Conservation (phyloP, 257 asterid species). For the Lithospermum erythrorhizon region DNA sequence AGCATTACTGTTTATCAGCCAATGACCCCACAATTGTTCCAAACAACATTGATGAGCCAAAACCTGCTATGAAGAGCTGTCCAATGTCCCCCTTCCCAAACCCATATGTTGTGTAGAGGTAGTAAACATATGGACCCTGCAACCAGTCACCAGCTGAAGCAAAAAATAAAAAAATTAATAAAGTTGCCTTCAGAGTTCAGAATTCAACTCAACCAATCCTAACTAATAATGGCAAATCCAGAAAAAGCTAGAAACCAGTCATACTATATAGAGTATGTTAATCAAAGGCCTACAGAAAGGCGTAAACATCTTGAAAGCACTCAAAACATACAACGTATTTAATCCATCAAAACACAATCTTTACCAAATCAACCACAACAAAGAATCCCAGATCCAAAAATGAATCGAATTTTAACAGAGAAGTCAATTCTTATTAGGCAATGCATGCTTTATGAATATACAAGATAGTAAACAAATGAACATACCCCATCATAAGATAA, state of each 20-base stretch:
- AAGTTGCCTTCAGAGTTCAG: neutral
- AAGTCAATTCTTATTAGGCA: too few relatives aligned
- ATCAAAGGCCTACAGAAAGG: too few relatives aligned
- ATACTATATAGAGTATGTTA: neutral
- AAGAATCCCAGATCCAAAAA: too few relatives aligned
- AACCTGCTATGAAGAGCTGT: constrained; percentile 44
- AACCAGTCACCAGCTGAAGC: constrained; percentile 47
- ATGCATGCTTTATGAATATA: too few relatives aligned
- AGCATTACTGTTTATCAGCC: constrained; percentile 40
- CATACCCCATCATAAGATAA: constrained; percentile 75
- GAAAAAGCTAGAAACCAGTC: neutral
- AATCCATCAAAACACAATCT: too few relatives aligned
- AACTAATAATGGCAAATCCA: too few relatives aligned
- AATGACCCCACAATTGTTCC: constrained; percentile 49
- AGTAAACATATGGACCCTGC: constrained; percentile 48
- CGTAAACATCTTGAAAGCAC: neutral
- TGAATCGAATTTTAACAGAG: too few relatives aligned
- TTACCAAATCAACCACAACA: too few relatives aligned
- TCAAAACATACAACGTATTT: too few relatives aligned
- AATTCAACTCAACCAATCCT: neutral
- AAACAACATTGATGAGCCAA: constrained; percentile 48
- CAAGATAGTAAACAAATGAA: neutral
- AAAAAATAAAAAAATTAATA: neutral
- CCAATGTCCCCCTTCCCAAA: constrained; percentile 41
- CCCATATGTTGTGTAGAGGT: constrained; percentile 37